Evolutionary conservation across 805 yeast species (phyloP), one percentile per base, ranked within the genome.

Genomic region (Schwanniomyces vanrijiae): DNA sequence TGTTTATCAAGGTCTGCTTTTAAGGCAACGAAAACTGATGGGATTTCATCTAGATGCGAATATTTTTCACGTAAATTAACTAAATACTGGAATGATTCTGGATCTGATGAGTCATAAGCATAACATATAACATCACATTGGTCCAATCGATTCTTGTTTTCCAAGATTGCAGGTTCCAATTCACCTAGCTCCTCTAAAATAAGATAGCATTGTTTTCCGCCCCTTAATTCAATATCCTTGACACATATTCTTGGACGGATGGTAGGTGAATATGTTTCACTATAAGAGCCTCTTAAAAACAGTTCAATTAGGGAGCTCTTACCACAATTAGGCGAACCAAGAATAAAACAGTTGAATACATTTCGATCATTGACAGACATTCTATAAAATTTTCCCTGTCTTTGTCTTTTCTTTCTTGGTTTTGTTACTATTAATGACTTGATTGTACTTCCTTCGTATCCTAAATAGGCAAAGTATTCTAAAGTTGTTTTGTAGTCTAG

Each of bases 1-100:
- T 91, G 98, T 55, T 95, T 83, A 64, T 94, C 99, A 31, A 90
- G 72, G 65, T 94, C 99, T 0, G 99, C 98, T 60, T 94, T 94
- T 29, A 91, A 70, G 0, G 97, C 99, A 1, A 91, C 97, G 59
- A 85, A 88, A 0, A 94, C 83, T 3, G 86, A 78, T 0, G 99
- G 99, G 2, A 94, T 68, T 38, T 76, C 75, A 44, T 78, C 77
- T 54, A 84, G 80, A 16, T 85, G 66, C 1, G 83, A 79, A 57
- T 86, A 82, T 51, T 71, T 76, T 25, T 76, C 70, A 11, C 90
- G 69, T n/a, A 91, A 62, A 16, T 86, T 86, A 22, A 87, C 85
- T 44, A 91, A 68, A 60, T 88, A 83, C 45, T 90, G 88, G 64
- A 94, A 94, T 37, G 96, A 88, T 46, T 92, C 96, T 0, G 99